phyloP scores from a whole-genome alignment of 148 eudicot genomes.

The Rhododendron kiyosumense region DNA sequence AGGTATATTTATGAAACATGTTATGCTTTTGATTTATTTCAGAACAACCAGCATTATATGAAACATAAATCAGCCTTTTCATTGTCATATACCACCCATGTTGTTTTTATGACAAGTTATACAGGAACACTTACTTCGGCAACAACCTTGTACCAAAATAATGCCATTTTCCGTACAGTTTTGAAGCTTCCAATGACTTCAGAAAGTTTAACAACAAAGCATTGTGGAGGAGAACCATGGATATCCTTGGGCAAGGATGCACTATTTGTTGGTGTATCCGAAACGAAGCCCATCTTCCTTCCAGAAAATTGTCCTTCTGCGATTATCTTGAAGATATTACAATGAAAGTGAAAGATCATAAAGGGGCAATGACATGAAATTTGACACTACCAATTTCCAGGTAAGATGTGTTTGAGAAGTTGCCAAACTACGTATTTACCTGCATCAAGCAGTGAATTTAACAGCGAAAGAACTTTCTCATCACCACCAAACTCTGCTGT shows the following conservation, averaged over 20 bases:
- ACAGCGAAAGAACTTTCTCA: conserved; percentile 52
- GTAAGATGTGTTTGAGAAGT: conserved; percentile 2
- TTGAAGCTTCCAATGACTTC: conserved; percentile 88
- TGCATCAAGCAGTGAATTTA: conserved; percentile 59
- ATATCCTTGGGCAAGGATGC: conserved; percentile 70
- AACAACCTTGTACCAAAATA: conserved; percentile 73
- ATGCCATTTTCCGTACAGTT: conserved; percentile 69
- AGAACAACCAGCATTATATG: neutral
- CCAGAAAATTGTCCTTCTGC: conserved; percentile 79
- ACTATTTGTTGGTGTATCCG: conserved; percentile 36
- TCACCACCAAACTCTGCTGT: conserved; percentile 58
- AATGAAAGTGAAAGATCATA: conserved; percentile 58
- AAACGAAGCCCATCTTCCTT: conserved; percentile 44
- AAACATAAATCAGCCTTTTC: neutral
- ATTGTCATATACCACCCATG: neutral
- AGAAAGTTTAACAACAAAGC: conserved; percentile 72
- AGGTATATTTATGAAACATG: neutral
- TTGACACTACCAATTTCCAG: neutral
- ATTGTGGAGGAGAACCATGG: conserved; percentile 79
- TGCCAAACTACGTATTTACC: conserved; percentile 43
- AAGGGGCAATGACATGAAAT: conserved; percentile 15
- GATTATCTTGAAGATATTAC: conserved; percentile 78
- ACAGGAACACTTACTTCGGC: conserved; percentile 62
- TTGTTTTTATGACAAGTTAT: neutral
- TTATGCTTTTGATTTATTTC: neutral